Percentiles rank a stretch among this genome's conserved stretches.
Conservation (phyloP, 331 rosid genomes). For the Rosa hybrid region DNA sequence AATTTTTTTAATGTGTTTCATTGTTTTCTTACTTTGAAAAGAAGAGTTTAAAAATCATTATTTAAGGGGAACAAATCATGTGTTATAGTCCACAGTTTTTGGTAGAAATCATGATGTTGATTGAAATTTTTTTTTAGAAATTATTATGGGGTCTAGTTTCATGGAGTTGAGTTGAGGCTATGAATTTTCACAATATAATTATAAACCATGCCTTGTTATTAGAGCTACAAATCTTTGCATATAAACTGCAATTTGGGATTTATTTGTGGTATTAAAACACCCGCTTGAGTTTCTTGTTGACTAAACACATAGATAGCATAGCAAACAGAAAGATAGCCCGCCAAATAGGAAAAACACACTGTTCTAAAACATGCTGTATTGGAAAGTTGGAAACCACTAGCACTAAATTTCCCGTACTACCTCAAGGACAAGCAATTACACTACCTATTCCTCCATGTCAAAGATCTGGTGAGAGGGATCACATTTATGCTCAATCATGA, state of each 20-base stretch:
- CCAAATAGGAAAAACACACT: background rate
- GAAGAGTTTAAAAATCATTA: too few relatives aligned
- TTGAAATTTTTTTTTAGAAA: too few relatives aligned
- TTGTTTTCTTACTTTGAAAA: too few relatives aligned
- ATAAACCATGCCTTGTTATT: too few relatives aligned
- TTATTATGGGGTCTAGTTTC: too few relatives aligned
- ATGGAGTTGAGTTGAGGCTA: too few relatives aligned
- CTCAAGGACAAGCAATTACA: background rate
- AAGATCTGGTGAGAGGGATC: conserved; percentile 9
- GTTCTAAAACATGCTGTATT: background rate
- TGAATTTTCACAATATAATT: too few relatives aligned
- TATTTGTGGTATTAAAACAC: background rate
- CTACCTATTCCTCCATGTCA: background rate
- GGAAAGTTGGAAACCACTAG: conserved; percentile 15
- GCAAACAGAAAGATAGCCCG: background rate
- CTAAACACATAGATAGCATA: background rate
- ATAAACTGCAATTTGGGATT: background rate
- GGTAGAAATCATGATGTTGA: too few relatives aligned
- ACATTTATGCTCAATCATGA: conserved; percentile 6
- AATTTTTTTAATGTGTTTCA: too few relatives aligned
- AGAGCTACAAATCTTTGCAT: too few relatives aligned
- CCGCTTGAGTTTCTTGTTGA: conserved; percentile 8
- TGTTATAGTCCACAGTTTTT: too few relatives aligned
- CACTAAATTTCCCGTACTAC: background rate
- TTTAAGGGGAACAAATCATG: too few relatives aligned